These are phyloP conservation scores for Posidonia australis DNA, from an alignment of 106 monocot species.

Conservation along the genomic window DNA sequence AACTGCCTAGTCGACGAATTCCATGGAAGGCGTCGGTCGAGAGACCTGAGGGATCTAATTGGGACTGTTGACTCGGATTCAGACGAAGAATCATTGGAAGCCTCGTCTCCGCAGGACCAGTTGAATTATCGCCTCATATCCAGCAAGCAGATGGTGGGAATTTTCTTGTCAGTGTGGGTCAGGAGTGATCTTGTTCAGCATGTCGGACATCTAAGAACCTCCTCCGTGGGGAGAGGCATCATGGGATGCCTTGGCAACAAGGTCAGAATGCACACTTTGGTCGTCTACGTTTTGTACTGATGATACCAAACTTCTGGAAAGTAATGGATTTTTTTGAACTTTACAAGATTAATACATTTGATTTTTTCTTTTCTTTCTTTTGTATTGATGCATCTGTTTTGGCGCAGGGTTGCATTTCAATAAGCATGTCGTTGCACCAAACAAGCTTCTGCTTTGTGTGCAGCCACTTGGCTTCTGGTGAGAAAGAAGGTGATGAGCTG, in stretches of 20 bases:
- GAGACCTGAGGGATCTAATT: constrained; percentile 54
- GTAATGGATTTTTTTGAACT: too few relatives aligned
- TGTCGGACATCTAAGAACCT: constrained; percentile 66
- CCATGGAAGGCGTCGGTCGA: constrained; percentile 10
- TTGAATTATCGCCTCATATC: constrained; percentile 54
- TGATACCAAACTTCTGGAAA: neutral
- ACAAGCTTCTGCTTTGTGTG: constrained; percentile 90
- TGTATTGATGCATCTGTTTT: neutral
- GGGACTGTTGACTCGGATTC: constrained; percentile 33
- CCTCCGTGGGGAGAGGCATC: constrained; percentile 77
- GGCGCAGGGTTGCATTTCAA: constrained; percentile 77
- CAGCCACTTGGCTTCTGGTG: constrained; percentile 88
- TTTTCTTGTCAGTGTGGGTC: constrained; percentile 92
- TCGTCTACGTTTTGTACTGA: too few relatives aligned
- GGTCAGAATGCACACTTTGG: constrained; percentile 26
- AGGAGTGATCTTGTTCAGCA: constrained; percentile 62
- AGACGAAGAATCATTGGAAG: constrained; percentile 13
- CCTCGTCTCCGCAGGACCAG: neutral
- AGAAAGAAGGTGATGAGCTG: constrained; percentile 94
- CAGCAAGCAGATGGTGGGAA: constrained; percentile 96
- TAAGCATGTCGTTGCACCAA: constrained; percentile 78
- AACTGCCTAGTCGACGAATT: constrained; percentile 40
- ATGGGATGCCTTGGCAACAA: constrained; percentile 92
- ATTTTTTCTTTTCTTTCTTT: too few relatives aligned
- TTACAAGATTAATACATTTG: too few relatives aligned